phyloP scores from a whole-genome alignment of 176 grass and related monocot species.

The Raddia distichophylla region DNA sequence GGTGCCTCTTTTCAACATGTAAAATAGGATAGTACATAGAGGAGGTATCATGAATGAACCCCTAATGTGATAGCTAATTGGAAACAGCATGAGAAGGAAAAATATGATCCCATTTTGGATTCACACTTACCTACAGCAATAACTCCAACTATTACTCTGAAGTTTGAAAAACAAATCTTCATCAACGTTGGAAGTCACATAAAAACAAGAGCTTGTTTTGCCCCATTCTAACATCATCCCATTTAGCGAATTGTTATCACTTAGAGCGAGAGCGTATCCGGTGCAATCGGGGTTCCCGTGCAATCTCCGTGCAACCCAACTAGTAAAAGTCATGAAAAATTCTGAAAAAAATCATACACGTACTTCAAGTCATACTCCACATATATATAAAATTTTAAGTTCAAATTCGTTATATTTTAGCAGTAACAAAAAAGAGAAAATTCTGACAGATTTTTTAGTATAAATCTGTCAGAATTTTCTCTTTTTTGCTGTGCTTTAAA shows the following conservation, averaged over 20 bases:
- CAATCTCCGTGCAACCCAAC: too few relatives aligned
- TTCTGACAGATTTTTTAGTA: too few relatives aligned
- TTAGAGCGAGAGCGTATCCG: too few relatives aligned
- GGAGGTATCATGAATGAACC: conserved; percentile 23
- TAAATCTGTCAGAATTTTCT: too few relatives aligned
- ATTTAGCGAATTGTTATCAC: conserved; percentile 26
- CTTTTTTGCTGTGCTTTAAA: too few relatives aligned
- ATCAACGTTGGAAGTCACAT: conserved; percentile 62
- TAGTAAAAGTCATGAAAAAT: too few relatives aligned
- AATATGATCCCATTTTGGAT: neutral
- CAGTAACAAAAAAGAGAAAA: too few relatives aligned
- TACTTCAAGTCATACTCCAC: too few relatives aligned
- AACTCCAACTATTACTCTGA: conserved; percentile 59
- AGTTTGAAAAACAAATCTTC: conserved; percentile 55
- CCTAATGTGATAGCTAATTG: neutral
- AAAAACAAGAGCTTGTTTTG: conserved; percentile 53
- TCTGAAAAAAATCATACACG: too few relatives aligned
- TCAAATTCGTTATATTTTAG: too few relatives aligned
- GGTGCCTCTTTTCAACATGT: neutral
- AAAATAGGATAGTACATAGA: neutral
- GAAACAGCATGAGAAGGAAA: conserved; percentile 21
- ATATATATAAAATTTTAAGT: too few relatives aligned
- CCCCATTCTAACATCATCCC: conserved; percentile 56
- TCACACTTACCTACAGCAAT: conserved; percentile 62
- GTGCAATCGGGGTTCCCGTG: too few relatives aligned